phyloP scores from a whole-genome alignment of 345 rosid species.

The Syzygium jambos region DNA sequence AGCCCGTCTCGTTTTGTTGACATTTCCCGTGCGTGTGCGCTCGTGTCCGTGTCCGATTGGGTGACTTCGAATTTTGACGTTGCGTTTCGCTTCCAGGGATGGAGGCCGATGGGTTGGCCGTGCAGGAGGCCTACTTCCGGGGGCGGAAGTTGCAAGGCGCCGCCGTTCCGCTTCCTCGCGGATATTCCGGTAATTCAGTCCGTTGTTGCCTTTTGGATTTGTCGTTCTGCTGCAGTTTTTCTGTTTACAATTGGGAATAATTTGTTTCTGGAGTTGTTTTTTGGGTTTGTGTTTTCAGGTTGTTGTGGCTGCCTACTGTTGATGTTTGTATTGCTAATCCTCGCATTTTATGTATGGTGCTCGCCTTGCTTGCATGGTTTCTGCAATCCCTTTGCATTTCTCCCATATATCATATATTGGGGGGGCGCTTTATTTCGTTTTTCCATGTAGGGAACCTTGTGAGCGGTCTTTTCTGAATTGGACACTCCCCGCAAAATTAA shows the following conservation, averaged over 20 bases:
- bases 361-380: neutral
- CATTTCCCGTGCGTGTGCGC: neutral
- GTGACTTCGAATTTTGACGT: neutral
- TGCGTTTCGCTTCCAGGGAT: conserved; percentile 20
- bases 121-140: conserved; percentile 77
- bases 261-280: neutral
- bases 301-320: neutral
- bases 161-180: conserved; percentile 49
- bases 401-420: neutral
- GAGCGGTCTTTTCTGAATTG: neutral
- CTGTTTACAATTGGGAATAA: neutral
- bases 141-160: conserved; percentile 80
- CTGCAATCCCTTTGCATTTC: neutral
- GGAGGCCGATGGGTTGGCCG: conserved; percentile 49
- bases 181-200: conserved; percentile 55
- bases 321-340: neutral
- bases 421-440: neutral
- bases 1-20: neutral
- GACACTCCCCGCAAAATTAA: neutral
- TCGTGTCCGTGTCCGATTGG: neutral
- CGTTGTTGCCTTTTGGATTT: neutral
- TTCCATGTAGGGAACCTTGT: neutral
- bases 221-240: neutral
- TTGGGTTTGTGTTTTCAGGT: neutral
- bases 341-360: neutral